Base-by-base conservation (phyloP, 2,329 filamentous ascomycete species). In the Ceratocystiopsis minuta region DNA sequence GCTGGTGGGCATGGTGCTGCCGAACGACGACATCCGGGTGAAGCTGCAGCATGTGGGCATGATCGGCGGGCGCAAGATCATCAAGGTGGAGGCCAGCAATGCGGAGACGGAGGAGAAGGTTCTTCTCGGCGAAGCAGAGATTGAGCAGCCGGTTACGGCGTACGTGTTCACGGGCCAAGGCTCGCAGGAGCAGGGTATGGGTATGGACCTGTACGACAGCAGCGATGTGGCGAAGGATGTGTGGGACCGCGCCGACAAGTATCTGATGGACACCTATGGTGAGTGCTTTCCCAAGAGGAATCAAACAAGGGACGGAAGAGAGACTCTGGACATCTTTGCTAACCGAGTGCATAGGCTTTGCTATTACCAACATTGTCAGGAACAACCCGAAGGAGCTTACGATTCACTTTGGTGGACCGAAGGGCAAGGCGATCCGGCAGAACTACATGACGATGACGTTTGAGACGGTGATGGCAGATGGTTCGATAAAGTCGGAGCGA, bases 371-470 rank as follows among this genome's bases (percentile, higher is more conserved):
- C 63, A 98, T 98, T 55, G 90, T 98, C 61, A 92, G 86, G 71
- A 98, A 96, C 69, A 98, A 98, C 64, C 90, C 90, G 49, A 95
- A 95, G 70, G 90, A 96, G 65, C 78, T 98, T 43, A 98, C 92
- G 6, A 84, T 98, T 50, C 83, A 98, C 68, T 98, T 98, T 56
- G 90, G 92, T 65, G 90, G 90, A 39, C 86, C 90, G 47, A 82
- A 85, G 45, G 90, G 90, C 57, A 98, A 96, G 66, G 86, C 85
- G 40, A 98, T 98, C 53, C 85, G 90, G 48, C 81, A 94, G 57
- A 98, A 98, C 64, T 98, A 98, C 69, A 96, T 96, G 81, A 79
- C 88, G 46, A 98, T 98, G 90, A 96, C 88, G 38, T 98, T 96
- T 62, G 90, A 98, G 67, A 92, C 88, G n/a, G 86, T 98, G 41